Conservation (phyloP, 106 monocot species). For the Dactylorhiza incarnata region DNA sequence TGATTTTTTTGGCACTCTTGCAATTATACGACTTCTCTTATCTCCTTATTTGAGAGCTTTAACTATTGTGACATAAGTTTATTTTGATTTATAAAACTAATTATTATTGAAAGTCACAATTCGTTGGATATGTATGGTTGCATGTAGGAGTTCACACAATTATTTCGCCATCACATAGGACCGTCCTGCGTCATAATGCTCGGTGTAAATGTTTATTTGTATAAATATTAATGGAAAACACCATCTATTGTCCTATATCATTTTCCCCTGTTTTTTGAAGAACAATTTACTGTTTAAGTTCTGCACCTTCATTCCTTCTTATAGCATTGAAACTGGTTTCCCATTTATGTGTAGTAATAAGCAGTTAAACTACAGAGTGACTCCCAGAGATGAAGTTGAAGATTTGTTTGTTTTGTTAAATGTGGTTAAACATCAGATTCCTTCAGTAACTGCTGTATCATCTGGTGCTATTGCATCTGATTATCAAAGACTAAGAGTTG, state of each 20-base stretch:
- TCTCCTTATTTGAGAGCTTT: too few relatives aligned
- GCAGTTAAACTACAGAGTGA: conserved; percentile 55
- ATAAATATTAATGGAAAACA: background rate
- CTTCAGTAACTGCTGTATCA: conserved; percentile 75
- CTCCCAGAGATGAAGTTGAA: conserved; percentile 89
- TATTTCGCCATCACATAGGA: too few relatives aligned
- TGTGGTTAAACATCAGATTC: conserved; percentile 69
- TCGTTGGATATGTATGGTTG: too few relatives aligned
- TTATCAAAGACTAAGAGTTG: conserved; percentile 92
- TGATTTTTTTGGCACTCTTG: too few relatives aligned
- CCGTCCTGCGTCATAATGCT: background rate
- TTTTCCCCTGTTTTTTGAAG: background rate
- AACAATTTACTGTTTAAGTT: background rate
- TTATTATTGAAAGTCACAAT: too few relatives aligned
- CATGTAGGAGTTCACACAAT: too few relatives aligned
- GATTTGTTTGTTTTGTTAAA: conserved; percentile 82
- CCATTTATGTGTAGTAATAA: conserved; percentile 47
- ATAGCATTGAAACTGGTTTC: background rate
- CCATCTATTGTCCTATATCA: background rate
- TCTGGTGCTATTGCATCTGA: conserved; percentile 99
- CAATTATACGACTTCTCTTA: too few relatives aligned
- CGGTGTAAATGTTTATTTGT: background rate
- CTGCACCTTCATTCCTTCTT: background rate
- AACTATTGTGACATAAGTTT: too few relatives aligned
- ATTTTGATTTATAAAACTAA: too few relatives aligned